phyloP scores from a whole-genome alignment of 345 rosid species.

The Citrus reticulata region DNA sequence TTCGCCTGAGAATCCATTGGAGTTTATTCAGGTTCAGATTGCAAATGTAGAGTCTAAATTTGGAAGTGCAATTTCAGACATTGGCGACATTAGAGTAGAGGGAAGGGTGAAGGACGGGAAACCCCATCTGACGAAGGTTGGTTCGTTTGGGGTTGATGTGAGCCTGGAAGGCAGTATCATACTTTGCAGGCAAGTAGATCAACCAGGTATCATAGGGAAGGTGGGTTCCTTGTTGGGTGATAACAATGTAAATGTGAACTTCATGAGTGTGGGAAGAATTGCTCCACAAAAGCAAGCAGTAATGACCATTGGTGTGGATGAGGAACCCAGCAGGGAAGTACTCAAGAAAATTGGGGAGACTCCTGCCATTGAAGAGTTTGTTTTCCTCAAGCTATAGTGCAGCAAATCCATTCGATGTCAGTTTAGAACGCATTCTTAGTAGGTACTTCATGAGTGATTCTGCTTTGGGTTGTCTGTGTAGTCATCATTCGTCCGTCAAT shows the following conservation, averaged over 20 bases:
- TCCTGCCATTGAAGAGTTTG: slow-evolving; percentile 59
- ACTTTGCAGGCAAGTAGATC: slow-evolving; percentile 67
- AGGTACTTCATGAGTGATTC: background rate
- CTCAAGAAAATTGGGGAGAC: slow-evolving; percentile 50
- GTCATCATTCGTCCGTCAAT: background rate
- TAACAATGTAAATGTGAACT: slow-evolving; percentile 63
- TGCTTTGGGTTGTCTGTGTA: background rate
- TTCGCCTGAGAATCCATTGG: slow-evolving; percentile 56
- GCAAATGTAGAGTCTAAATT: slow-evolving; percentile 71
- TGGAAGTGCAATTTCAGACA: slow-evolving; percentile 58
- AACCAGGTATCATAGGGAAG: slow-evolving; percentile 66
- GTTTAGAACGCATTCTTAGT: background rate
- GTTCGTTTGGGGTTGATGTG: slow-evolving; percentile 68
- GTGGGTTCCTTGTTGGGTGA: slow-evolving; percentile 59
- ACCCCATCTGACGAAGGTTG: slow-evolving; percentile 59
- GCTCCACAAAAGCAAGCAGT: slow-evolving; percentile 60
- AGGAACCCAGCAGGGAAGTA: slow-evolving; percentile 48
- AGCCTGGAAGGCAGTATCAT: slow-evolving; percentile 75
- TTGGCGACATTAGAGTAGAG: slow-evolving; percentile 55
- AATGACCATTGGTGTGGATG: slow-evolving; percentile 77
- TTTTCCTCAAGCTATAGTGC: slow-evolving; percentile 45
- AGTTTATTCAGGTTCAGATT: slow-evolving; percentile 57
- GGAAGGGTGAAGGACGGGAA: slow-evolving; percentile 69
- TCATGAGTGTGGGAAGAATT: slow-evolving; percentile 63
- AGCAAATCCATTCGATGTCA: background rate